Conservation (phyloP, 495 filamentous ascomycete genomes). For the Penicillium soppii region DNA sequence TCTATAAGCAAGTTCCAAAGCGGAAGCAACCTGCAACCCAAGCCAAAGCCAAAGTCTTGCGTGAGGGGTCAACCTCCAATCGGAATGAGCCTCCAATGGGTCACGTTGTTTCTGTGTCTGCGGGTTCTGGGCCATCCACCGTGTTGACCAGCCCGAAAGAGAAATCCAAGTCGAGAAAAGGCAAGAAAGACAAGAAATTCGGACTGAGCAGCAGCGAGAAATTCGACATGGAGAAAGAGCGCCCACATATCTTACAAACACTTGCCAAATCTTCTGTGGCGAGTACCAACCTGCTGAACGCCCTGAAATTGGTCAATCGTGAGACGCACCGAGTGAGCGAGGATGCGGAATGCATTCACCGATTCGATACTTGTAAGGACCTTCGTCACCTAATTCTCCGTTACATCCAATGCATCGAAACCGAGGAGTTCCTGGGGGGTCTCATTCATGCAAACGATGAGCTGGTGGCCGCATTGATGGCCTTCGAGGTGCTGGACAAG, state of each 20-base stretch:
- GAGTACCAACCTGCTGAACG: constrained; percentile 87
- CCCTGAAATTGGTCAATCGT: constrained; percentile 85
- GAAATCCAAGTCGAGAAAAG: constrained; percentile 37
- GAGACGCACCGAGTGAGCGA: constrained; percentile 86
- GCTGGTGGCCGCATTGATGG: constrained; percentile 87
- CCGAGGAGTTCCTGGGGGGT: constrained; percentile 76
- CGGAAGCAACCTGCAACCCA: constrained; percentile 64
- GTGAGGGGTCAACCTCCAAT: constrained; percentile 63
- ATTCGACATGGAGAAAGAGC: constrained; percentile 87
- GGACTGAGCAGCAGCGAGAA: constrained; percentile 32
- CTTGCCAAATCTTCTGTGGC: constrained; percentile 86
- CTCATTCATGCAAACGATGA: constrained; percentile 82
- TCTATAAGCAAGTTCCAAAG: constrained; percentile 79
- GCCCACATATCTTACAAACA: constrained; percentile 74
- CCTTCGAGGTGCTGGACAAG: constrained; percentile 91
- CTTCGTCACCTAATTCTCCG: constrained; percentile 80
- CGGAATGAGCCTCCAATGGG: constrained; percentile 58
- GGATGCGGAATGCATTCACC: constrained; percentile 68
- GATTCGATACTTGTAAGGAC: constrained; percentile 83
- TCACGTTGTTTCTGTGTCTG: constrained; percentile 43
- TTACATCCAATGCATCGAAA: constrained; percentile 85
- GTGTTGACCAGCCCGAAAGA: constrained; percentile 36
- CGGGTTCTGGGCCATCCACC: constrained; percentile 40
- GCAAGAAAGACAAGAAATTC: constrained; percentile 39
- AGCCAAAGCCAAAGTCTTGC: constrained; percentile 75